Evolutionary conservation across 2,329 filamentous ascomycete genomes (phyloP), one percentile per base, ranked within the genome.

Genomic region (Aplosporella prunicola): DNA sequence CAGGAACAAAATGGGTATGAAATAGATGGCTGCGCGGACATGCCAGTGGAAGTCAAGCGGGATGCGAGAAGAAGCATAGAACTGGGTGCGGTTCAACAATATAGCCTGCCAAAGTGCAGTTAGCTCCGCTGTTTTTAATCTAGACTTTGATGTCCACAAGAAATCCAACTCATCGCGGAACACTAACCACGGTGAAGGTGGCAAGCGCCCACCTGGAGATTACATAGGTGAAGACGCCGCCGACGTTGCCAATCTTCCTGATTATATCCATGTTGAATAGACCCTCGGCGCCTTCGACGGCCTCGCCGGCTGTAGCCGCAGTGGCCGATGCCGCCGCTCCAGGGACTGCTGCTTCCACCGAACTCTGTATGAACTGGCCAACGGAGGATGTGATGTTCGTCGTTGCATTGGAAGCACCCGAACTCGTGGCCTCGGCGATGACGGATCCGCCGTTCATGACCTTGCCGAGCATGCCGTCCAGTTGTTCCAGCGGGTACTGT

Each of bases 121-220:
- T 22, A 41, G 32, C 16, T 11, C 13, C 11, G 2, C 8, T 3
- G 25, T 2, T 32, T 23, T 22, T 13, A 33, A 17, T 15, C 32
- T 32, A 39, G 20, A 16, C 15, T 14, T n/a, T 10, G 20, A 4
- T 40, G n/a, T 13, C 25, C 24, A 18, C n/a, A 29, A 7, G n/a
- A 16, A 17, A 13, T 27, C 14, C 18, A 11, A 31, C 34, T n/a
- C n/a, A n/a, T n/a, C n/a, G n/a, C n/a, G 14, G 13, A 15, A 30
- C 44, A 52, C 64, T 58, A 57, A 75, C 71, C 69, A 89, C 83
- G 24, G 80, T 76, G 49, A 96, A 79, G 50, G 87, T 95, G 35
- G 80, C 79, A 41, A 96, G 66, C 1, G 89, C 88, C 91, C 91
- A 96, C 59, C 82, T 82, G 60, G 85, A 93, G 1, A 84, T 93